Percentiles rank a stretch among this genome's conserved stretches.
Conservation (phyloP, 495 filamentous ascomycete species). For the Astrothelium macrocarpum region DNA sequence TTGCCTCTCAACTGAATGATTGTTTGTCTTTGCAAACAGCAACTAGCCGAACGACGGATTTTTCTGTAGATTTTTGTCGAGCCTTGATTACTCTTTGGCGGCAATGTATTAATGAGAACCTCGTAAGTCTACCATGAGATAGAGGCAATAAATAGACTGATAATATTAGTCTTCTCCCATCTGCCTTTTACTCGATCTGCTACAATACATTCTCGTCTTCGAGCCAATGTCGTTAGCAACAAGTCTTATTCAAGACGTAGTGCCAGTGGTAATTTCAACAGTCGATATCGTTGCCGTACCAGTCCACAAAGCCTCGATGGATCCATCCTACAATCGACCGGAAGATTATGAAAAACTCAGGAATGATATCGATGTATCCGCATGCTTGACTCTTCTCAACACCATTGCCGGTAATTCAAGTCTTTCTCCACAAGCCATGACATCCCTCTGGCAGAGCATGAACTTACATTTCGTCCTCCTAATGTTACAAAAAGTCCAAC, state of each 20-base stretch:
- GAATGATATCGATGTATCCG: slow-evolving; percentile 44
- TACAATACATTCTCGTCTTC: slow-evolving; percentile 44
- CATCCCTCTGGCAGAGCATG: slow-evolving; percentile 51
- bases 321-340: slow-evolving; percentile 40
- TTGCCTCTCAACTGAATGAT: slow-evolving; percentile 52
- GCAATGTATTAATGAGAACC: slow-evolving; percentile 50
- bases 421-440: slow-evolving; percentile 34
- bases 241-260: slow-evolving; percentile 42
- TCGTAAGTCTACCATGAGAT: slow-evolving; percentile 27
- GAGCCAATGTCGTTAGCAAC: slow-evolving; percentile 38
- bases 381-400: slow-evolving; percentile 49
- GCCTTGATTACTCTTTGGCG: slow-evolving; percentile 52
- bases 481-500: slow-evolving; percentile 44
- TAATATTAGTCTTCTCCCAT: slow-evolving; percentile 42
- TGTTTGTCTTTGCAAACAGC: slow-evolving; percentile 33
- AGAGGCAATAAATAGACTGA: not conserved
- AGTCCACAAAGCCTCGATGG: slow-evolving; percentile 17
- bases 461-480: slow-evolving; percentile 55
- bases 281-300: slow-evolving; percentile 28
- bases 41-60: slow-evolving; percentile 33
- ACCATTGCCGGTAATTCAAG: slow-evolving; percentile 45
- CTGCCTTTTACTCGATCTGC: slow-evolving; percentile 47
- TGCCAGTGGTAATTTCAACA: slow-evolving; percentile 37
- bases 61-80: slow-evolving; percentile 44
- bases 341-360: slow-evolving; percentile 31